Evolutionary conservation across 2,329 filamentous ascomycete genomes (phyloP).

Genomic region (Ophiostoma montium): DNA sequence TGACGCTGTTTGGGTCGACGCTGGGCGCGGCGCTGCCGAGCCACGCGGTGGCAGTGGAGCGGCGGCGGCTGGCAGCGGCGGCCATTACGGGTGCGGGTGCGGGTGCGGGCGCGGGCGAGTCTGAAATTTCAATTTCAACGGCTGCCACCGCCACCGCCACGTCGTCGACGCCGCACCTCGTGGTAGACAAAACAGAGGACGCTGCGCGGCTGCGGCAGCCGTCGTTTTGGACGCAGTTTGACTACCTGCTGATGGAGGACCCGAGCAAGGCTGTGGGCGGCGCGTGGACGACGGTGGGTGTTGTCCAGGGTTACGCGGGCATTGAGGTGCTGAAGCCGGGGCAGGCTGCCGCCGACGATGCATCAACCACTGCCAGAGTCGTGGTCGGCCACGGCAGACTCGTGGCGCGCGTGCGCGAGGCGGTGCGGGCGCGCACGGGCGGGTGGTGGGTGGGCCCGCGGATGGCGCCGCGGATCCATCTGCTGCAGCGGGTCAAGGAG

Average conservation of each 20-base stretch:
- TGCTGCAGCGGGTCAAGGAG: conserved; percentile 27
- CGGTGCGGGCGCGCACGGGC: conserved; percentile 32
- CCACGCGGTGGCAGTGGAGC: background rate
- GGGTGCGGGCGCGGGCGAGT: conserved; percentile 5
- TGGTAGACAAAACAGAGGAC: conserved; percentile 52
- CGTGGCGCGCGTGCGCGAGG: conserved; percentile 25
- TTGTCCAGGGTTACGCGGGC: conserved; percentile 44
- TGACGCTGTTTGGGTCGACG: conserved; percentile 48
- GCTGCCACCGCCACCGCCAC: no score
- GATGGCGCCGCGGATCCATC: conserved; percentile 41
- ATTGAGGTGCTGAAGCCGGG: conserved; percentile 42
- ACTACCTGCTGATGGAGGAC: conserved; percentile 47
- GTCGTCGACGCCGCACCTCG: conserved; percentile 12
- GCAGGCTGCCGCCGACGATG: conserved; percentile 8
- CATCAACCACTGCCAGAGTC: background rate
- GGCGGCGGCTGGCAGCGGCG: background rate
- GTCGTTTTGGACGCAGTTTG: conserved; percentile 48
- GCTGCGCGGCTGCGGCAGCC: conserved; percentile 27
- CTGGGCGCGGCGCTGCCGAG: conserved; percentile 11
- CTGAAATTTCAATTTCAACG: conserved; percentile 11
- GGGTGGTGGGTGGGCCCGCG: conserved; percentile 53
- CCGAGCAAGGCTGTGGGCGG: conserved; percentile 27
- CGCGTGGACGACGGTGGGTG: conserved; percentile 40
- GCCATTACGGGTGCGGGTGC: background rate
- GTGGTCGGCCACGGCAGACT: conserved; percentile 32